Evolutionary conservation across 2,329 filamentous ascomycete species (phyloP).

Genomic region (Emergomyces africanus): DNA sequence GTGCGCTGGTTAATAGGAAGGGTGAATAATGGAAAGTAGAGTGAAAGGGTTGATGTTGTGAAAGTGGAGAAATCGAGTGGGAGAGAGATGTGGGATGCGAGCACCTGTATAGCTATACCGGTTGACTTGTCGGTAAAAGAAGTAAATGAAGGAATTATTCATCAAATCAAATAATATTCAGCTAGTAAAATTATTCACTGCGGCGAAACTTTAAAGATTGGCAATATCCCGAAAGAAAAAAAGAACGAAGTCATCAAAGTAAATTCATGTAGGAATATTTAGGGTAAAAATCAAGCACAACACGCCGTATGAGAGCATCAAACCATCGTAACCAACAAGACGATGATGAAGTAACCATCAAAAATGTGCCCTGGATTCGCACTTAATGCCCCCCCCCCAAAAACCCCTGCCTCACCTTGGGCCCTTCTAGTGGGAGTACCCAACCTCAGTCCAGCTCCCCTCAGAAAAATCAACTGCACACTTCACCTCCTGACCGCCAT

Average conservation of each 20-base stretch:
- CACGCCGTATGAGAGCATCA: neutral
- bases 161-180: neutral
- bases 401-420: no score
- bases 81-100: neutral
- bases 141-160: neutral
- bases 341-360: neutral
- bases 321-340: neutral
- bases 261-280: neutral
- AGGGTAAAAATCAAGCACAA: neutral
- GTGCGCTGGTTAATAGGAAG: slow-evolving; percentile 15
- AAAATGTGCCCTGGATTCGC: neutral
- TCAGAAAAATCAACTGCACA: slow-evolving; percentile 15
- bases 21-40: slow-evolving; percentile 6
- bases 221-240: neutral
- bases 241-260: neutral
- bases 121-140: neutral
- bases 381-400: neutral
- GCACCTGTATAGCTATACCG: neutral
- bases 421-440: no score
- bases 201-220: neutral
- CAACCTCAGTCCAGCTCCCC: slow-evolving; percentile 20
- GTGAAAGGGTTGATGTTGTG: neutral
- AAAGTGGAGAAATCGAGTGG: neutral
- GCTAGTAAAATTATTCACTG: neutral
- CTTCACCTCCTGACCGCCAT: slow-evolving; percentile 12